A percentile compares a stretch with the other conserved stretches of the same genome.
phyloP scores from a whole-genome alignment of 768 basidiomycete genomes.

The Hygrophorus pudorinus region DNA sequence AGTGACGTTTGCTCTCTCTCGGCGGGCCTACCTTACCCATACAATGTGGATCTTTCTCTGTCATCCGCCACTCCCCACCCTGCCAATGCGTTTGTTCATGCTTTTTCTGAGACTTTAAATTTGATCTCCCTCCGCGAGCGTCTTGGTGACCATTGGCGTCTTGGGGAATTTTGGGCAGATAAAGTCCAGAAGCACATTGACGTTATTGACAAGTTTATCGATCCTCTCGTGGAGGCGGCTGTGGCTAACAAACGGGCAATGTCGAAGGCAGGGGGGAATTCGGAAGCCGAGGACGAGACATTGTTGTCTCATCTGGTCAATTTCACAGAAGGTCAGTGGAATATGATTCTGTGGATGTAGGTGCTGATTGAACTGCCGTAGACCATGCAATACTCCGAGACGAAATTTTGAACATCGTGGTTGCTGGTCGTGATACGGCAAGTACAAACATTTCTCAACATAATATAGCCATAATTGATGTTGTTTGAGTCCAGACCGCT shows the following conservation, averaged over 20 bases:
- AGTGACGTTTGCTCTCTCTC: slow-evolving; percentile 39
- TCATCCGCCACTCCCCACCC: slow-evolving; percentile 18
- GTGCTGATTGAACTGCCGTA: slow-evolving; percentile 7
- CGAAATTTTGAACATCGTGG: slow-evolving; percentile 39
- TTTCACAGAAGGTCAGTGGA: slow-evolving; percentile 35
- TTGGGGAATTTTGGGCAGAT: slow-evolving; percentile 44
- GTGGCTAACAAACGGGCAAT: slow-evolving; percentile 27
- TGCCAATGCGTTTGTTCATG: slow-evolving; percentile 34
- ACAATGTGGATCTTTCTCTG: slow-evolving; percentile 20
- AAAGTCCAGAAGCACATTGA: slow-evolving; percentile 29
- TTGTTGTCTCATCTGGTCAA: slow-evolving; percentile 41
- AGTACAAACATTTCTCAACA: slow-evolving; percentile 6
- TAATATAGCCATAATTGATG: no score
- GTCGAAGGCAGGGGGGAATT: slow-evolving; percentile 13
- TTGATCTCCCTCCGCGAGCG: slow-evolving; percentile 27
- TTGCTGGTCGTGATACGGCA: slow-evolving; percentile 51
- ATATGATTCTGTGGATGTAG: no score
- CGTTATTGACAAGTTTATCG: slow-evolving; percentile 38
- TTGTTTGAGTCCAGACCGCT: slow-evolving; percentile 27
- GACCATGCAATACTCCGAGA: slow-evolving; percentile 34
- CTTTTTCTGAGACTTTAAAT: slow-evolving; percentile 32
- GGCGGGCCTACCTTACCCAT: slow-evolving; percentile 41
- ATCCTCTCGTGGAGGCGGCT: slow-evolving; percentile 38
- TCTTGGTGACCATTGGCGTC: slow-evolving; percentile 35
- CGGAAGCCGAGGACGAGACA: slow-evolving; percentile 31